Conservation (phyloP, 257 asterid species). For the Fraxinus americana region DNA sequence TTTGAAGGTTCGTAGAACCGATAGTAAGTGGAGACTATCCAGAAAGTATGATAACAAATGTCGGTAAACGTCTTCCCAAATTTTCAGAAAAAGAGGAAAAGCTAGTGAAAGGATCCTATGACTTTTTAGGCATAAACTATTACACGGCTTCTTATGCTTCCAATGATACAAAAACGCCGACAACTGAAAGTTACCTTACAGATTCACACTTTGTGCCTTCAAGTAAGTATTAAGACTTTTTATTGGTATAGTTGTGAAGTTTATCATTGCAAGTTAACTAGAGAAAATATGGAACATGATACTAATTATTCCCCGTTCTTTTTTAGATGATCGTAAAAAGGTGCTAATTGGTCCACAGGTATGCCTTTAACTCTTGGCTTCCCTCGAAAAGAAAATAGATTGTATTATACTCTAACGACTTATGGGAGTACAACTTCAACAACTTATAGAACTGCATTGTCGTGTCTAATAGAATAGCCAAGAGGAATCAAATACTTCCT, state of each 20-base stretch:
- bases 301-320: not conserved
- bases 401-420: no score
- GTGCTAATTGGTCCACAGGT: not conserved
- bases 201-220: not conserved
- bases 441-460: not conserved
- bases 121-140: conserved; percentile 24
- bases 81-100: not conserved
- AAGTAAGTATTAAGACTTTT: not conserved
- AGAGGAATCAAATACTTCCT: not conserved
- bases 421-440: no score
- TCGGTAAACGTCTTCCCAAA: conserved; percentile 12
- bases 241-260: not conserved
- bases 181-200: not conserved
- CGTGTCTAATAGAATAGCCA: not conserved
- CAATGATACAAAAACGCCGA: not conserved
- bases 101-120: conserved; percentile 12
- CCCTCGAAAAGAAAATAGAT: not conserved
- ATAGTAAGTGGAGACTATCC: conserved; percentile 18
- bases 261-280: not conserved
- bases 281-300: not conserved
- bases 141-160: not conserved
- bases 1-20: conserved; percentile 9
- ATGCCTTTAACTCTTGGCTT: not conserved
- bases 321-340: not conserved
- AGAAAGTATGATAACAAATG: conserved; percentile 13